phyloP scores from a whole-genome alignment of 345 rosid genomes.

The Brassica nigra region DNA sequence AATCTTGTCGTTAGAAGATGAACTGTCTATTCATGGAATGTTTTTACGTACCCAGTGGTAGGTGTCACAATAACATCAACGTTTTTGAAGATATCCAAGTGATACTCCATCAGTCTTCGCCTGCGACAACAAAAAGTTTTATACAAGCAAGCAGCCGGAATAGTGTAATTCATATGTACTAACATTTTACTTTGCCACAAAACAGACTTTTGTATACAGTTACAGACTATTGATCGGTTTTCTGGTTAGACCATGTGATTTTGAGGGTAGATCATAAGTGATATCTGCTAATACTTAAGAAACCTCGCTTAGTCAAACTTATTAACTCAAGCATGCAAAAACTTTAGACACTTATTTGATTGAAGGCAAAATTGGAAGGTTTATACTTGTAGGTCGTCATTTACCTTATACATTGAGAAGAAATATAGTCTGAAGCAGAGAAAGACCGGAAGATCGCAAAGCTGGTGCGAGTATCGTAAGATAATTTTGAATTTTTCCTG shows the following conservation, averaged over 20 bases:
- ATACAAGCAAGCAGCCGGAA: slow-evolving; percentile 14
- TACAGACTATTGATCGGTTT: background rate
- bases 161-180: background rate
- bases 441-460: slow-evolving; percentile 73
- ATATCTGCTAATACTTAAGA: background rate
- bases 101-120: slow-evolving; percentile 74
- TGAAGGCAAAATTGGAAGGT: slow-evolving; percentile 19
- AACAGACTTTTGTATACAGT: background rate
- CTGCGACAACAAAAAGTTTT: slow-evolving; percentile 47
- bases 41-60: slow-evolving; percentile 63
- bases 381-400: background rate
- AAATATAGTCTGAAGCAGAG: slow-evolving; percentile 72
- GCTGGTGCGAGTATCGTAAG: slow-evolving; percentile 68
- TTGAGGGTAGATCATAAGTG: background rate
- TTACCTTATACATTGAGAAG: slow-evolving; percentile 81
- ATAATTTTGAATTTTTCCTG: slow-evolving; percentile 64
- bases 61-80: slow-evolving; percentile 88
- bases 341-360: slow-evolving; percentile 1
- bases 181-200: background rate
- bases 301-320: background rate
- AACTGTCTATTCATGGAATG: background rate
- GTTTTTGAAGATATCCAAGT: slow-evolving; percentile 80
- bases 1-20: background rate
- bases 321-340: background rate
- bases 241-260: background rate